These are phyloP conservation scores for Paraconiothyrium sp. DNA, from an alignment of 2,329 filamentous ascomycete species.

Conservation along the genomic window DNA sequence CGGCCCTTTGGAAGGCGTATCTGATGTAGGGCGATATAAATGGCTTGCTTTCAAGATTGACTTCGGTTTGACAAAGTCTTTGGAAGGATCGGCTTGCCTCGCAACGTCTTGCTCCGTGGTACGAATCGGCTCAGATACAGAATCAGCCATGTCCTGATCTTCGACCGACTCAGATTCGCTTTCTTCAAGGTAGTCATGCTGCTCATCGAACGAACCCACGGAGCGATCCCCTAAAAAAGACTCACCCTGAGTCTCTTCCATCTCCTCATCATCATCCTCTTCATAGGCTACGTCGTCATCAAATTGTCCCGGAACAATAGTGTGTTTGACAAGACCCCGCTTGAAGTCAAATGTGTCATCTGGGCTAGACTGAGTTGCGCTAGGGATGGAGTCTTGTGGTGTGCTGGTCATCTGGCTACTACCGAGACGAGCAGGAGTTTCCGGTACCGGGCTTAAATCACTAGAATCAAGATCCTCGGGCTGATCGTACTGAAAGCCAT, in stretches of 20 bases:
- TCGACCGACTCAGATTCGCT: constrained; percentile 77
- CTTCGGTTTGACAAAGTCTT: constrained; percentile 52
- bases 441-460: constrained; percentile 51
- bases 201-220: constrained; percentile 75
- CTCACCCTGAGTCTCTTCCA: constrained; percentile 59
- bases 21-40: constrained; percentile 43
- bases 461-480: constrained; percentile 63
- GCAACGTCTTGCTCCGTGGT: constrained; percentile 75
- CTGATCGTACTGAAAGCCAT: constrained; percentile 85
- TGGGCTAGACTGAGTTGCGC: constrained; percentile 54
- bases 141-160: constrained; percentile 79
- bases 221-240: constrained; percentile 96
- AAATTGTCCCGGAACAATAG: constrained; percentile 82
- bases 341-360: constrained; percentile 68
- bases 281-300: constrained; percentile 68
- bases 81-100: constrained; percentile 42
- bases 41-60: constrained; percentile 59
- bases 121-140: constrained; percentile 76
- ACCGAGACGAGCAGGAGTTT: constrained; percentile 55
- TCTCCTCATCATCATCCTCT: constrained; percentile 63
- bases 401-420: constrained; percentile 46
- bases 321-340: constrained; percentile 57
- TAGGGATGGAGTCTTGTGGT: constrained; percentile 48
- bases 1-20: constrained; percentile 64
- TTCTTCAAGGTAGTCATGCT: constrained; percentile 67